Evolutionary conservation across 805 yeast species (phyloP), one percentile per base, ranked within the genome.

Genomic region (Saccharomycopsis selenospora): DNA sequence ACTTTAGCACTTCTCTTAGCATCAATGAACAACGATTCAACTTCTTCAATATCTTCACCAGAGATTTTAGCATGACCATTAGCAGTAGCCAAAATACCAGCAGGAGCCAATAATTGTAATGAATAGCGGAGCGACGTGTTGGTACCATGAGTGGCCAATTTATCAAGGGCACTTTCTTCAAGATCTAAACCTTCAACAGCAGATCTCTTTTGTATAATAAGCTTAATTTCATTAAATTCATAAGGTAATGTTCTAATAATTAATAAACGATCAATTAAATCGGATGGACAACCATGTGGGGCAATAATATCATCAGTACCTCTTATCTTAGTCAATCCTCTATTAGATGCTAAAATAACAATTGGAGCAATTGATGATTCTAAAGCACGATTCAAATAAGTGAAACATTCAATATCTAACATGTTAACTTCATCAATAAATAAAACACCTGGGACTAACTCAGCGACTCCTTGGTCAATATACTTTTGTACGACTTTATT

Each of bases 361-460:
- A 93, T 79, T 41, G 99, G 99, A 2, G 97, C 91, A 62, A 93
- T 85, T 24, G 84, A 70, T 45, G 90, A 82, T 67, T 93, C 99
- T 55, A 93, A 73, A 7, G 98, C 98, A 56, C 95, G 77, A 72
- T 93, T 93, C 60, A 93, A 72, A 65, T 86, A 93, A 10, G 99
- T 87, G 71, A 93, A 93, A 64, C 95, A 87, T 72, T 93, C 99
- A 55, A 93, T 83, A 64, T 93, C 99, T 59, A 93, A 75, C 99
- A 93, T 93, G 70, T 93, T 95, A 40, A 90, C 98, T 70, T 93
- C 99, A 68, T 93, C 99, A 58, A 93, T 93, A 67, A 93, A 93
- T 59, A 93, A 72, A 22, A 93, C 99, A 60, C 99, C 99, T 1
- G 99, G 99, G 50, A 93, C 86, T 43, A 93, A 75, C 68, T 91